Evolutionary conservation across 1,284 basidiomycete species (phyloP), one percentile per base, ranked within the genome.

Genomic region (Sanghuangporus weigelae): DNA sequence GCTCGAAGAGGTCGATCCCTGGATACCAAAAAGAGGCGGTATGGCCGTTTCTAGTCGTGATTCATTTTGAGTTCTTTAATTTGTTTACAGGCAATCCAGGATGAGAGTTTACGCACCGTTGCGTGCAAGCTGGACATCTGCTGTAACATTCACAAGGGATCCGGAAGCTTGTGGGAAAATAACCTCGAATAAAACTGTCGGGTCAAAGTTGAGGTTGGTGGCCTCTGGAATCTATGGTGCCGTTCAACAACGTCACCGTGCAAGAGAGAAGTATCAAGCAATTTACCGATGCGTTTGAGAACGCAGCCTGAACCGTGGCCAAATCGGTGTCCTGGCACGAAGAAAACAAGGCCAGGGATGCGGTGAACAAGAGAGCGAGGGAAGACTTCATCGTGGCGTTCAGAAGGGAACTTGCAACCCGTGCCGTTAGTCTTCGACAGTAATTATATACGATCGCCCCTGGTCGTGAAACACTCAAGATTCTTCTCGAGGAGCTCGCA

Each of bases 11-110:
- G 46, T n/a, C 14, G 65, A 51, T 26, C 35, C 21, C 11, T 59
- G 57, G 7, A 65, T 59, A 14, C 60, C 61, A 48, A 63, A 66
- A 16, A 59, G 36, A 7, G 65, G 65, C 16, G 65, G 65, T 36
- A 63, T 63, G n/a, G 62, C 65, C 8, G 65, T 66, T 44, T 66
- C 65, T 66, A 51, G 40, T 23, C 42, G 19, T 5, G 12, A n/a
- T 46, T 46, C 16, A 42, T 46, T 3, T 14, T n/a, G 16, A 46
- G 44, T 46, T n/a, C 16, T 46, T 46, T 19, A 14, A 3, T n/a
- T 6, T 7, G 44, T 46, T 16, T 16, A n/a, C 21, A 7, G 21
- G 16, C 11, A n/a, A n/a, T 14, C 2, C n/a, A n/a, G 16, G 44
- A 46, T n/a, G 16, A n/a, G 44, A n/a, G 38, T n/a, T 35, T 48